Evolutionary conservation across 305 asterid genomes (phyloP), one percentile per base, ranked within the genome.

Genomic region (Fraxinus ornus): DNA sequence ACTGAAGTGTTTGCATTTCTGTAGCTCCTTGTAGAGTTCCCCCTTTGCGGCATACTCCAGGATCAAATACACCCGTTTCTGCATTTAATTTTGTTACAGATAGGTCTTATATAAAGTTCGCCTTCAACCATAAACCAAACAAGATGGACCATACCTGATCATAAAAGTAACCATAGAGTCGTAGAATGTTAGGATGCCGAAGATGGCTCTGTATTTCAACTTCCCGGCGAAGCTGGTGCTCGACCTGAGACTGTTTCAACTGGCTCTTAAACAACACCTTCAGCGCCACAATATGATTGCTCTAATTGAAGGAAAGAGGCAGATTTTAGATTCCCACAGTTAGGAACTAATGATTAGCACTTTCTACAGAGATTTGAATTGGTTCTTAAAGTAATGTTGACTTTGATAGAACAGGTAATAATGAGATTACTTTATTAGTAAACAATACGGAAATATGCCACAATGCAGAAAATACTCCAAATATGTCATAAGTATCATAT

Each of bases 161-260:
- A 74, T 96, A 94, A 78, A 96, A 96, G 87, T 94, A 96, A 32
- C 99, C 99, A 70, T 96, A 96, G 22, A 96, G 94, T 19, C 98
- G 89, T 62, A 96, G 87, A 84, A 96, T 93, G 91, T 96, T 96
- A 52, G 99, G 97, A 87, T 96, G 99, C 60, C 98, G 90, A 83
- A 96, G 97, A 87, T 94, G 98, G 86, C 97, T 94, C 84, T 96
- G 99, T 78, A 96, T 96, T 84, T 96, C 99, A 83, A 96, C 98
- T 91, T 96, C 99, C 22, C 99, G 94, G 12, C 98, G 98, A 84
- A 96, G 98, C 90, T 96, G 99, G 80, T 96, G 99, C 83, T 96
- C 98, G 47, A 96, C 98, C 84, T 91, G 98, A 78, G 98, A 95
- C 89, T 93, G 95, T 85, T 93, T 93, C 68, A 95, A 85, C 89